Base-by-base conservation (phyloP, 2,329 filamentous ascomycete genomes). In the Hypoxylon sp. region DNA sequence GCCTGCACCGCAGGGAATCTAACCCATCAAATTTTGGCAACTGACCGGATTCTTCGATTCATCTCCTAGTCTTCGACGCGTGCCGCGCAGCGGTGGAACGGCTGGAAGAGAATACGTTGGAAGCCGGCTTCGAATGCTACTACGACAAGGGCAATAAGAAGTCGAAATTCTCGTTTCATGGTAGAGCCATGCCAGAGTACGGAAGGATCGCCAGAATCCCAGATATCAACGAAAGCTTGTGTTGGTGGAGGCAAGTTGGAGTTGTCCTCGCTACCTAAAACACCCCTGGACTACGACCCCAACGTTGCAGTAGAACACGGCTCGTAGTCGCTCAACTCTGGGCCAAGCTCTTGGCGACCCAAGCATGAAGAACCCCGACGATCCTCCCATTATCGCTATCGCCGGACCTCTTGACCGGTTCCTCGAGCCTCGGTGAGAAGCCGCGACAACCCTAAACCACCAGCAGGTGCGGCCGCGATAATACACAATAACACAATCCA, bases 261-360 rank as follows among this genome's bases (percentile, higher is more conserved):
- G n/a, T n/a, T 58, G 51, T 40, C 9, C 44, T 42, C 36, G 18
- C 36, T 55, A 20, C n/a, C n/a, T n/a, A n/a, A n/a, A 50, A 58
- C 26, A 18, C 22, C 22, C 32, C 42, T 18, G 14, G 28, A 36
- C 32, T 68, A 12, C 58, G 49, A 68, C 66, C 45, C 30, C 30
- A 11, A 59, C 32, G 66, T 66, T 18, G 63, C 32, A 64, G 24
- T 56, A 32, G 49, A 54, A 66, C 66, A 64, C 59, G 62, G 59
- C 63, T 63, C 56, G 44, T 40, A 46, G 38, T 59, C 7, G 38
- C 49, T 49, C 48, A 36, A 57, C 45, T 42, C 8, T 49, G 58
- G 46, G 50, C 46, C 28, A 51, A 42, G 24, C 36, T 68, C 66
- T 68, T 68, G 66, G 66, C 66, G 28, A 48, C 58, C 56, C 54